Percentiles rank a stretch among this genome's conserved stretches.
Conservation (phyloP, 2,329 filamentous ascomycete genomes). For the Alternaria sp. region DNA sequence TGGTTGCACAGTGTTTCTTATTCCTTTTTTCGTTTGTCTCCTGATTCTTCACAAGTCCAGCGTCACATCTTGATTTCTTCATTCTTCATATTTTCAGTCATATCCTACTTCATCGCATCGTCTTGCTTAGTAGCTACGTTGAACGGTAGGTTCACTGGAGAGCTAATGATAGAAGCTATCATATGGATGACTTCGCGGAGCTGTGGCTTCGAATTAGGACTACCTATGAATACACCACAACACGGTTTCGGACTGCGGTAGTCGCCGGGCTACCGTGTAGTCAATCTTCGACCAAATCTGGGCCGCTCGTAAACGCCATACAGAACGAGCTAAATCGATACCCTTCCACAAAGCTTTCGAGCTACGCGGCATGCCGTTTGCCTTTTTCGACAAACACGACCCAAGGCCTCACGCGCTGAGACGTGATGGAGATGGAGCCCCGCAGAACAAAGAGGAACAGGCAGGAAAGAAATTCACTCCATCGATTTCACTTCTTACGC, state of each 20-base stretch:
- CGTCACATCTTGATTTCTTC: conserved; percentile 11
- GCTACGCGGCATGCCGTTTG: conserved; percentile 67
- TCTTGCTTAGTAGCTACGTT: conserved; percentile 6
- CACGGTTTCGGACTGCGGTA: conserved; percentile 9
- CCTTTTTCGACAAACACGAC: conserved; percentile 69
- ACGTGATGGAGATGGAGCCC: not conserved
- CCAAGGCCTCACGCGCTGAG: conserved; percentile 59
- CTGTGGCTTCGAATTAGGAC: not conserved
- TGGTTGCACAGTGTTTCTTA: conserved; percentile 14
- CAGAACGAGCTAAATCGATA: not conserved
- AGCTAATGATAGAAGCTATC: not conserved
- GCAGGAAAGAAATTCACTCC: conserved; percentile 47
- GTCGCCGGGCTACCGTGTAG: conserved; percentile 71
- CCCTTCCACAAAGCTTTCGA: conserved; percentile 66
- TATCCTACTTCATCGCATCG: conserved; percentile 24
- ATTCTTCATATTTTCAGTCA: conserved; percentile 9
- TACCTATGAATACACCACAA: not conserved
- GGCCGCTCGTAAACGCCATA: conserved; percentile 66
- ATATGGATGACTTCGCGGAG: not conserved
- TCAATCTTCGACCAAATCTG: conserved; percentile 77
- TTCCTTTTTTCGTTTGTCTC: conserved; percentile 15
- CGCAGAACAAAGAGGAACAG: conserved; percentile 37
- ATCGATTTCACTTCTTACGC: conserved; percentile 48
- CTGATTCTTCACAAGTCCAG: conserved; percentile 14
- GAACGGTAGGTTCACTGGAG: not conserved